Evolutionary conservation across 1,139 yeast genomes (phyloP).

Genomic region (Sugiyamaella novakii): DNA sequence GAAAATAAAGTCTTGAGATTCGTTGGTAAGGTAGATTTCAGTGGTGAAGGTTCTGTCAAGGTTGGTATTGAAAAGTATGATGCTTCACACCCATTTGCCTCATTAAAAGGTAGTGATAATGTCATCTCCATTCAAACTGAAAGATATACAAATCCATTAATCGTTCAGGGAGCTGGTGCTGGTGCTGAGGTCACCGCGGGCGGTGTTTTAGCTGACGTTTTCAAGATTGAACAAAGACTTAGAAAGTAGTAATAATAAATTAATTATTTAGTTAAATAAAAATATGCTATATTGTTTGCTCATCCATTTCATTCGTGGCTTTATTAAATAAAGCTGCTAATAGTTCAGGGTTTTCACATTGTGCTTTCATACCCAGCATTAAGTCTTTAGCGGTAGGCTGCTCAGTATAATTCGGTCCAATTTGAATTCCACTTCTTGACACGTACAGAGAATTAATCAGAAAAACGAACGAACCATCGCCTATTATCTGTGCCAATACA

Average conservation of each 20-base stretch:
- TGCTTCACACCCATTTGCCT: constrained; percentile 90
- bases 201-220: constrained; percentile 92
- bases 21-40: constrained; percentile 86
- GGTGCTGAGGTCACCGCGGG: constrained; percentile 99
- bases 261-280: neutral
- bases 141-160: constrained; percentile 89
- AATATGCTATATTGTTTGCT: neutral
- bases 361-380: constrained; percentile 8
- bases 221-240: constrained; percentile 87
- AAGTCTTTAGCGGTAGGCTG: constrained; percentile 11
- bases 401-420: neutral
- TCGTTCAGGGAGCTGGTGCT: constrained; percentile 97
- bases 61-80: constrained; percentile 85
- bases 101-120: constrained; percentile 93
- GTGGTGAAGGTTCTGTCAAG: constrained; percentile 57
- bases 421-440: constrained; percentile 34
- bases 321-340: constrained; percentile 8
- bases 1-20: constrained; percentile 88
- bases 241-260: constrained; percentile 37
- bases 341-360: constrained; percentile 15
- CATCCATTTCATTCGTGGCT: constrained; percentile 4
- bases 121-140: constrained; percentile 89
- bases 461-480: constrained; percentile 75
- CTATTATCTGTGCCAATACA: constrained; percentile 83
- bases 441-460: constrained; percentile 42